Base-by-base conservation (phyloP, 2,329 filamentous ascomycete genomes). In the Monosporascus cannonballus region DNA sequence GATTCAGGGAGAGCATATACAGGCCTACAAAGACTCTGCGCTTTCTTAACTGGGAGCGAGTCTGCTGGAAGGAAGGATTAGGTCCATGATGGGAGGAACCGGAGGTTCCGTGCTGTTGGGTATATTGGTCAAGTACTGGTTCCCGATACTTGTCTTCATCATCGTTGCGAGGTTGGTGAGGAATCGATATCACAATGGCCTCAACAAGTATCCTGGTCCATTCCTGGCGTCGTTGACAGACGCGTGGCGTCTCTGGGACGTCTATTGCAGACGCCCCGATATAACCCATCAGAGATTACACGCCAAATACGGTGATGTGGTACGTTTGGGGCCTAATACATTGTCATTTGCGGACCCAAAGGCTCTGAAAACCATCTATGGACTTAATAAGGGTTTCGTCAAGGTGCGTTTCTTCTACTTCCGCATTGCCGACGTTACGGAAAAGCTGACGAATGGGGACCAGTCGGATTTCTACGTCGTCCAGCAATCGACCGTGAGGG, bases 381-480 rank as follows among this genome's bases (percentile, higher is more conserved):
- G 89, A 0, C 70, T 93, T 44, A 93, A 92, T 67, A 92, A 92
- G 69, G 87, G 88, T 0, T 87, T 90, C 60, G 72, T 80, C 47
- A 94, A 94, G 80, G 87, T 88, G 69, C 47, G 67, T 56, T 36
- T 38, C 20, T 6, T 25, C 14, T 39, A 45, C 45, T 18, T 15
- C 14, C 25, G 42, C n/a, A 30, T 47, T n/a, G 27, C 44, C 39
- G 6, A 52, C 52, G 14, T 27, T 1, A 9, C 3, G 5, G 51
- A 45, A n/a, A 22, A 20, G 3, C 24, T 48, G 7, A 27, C 39
- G n/a, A 44, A 54, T 62, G 38, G 62, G 50, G n/a, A 15, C 17
- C 22, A 89, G 84, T 90, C 87, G 30, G 84, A 89, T 57, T 93
- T 93, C 66, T 93, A 93, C 64, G 81, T 87, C 0, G 86, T 92